Evolutionary conservation across 495 filamentous ascomycete genomes (phyloP).

Genomic region (Podospora fimiseda): DNA sequence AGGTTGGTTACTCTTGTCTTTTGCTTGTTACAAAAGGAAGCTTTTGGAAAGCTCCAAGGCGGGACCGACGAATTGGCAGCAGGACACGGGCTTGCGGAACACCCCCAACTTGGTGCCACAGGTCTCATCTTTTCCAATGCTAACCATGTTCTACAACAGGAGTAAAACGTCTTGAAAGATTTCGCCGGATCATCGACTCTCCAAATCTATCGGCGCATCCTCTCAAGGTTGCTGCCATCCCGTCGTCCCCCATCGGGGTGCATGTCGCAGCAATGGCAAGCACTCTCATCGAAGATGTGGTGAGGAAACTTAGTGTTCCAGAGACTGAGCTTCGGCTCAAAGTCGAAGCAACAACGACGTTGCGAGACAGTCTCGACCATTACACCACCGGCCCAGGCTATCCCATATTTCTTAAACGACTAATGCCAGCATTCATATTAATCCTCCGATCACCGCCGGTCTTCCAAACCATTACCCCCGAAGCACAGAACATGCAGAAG

Average conservation of each 20-base stretch:
- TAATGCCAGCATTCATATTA: constrained; percentile 84
- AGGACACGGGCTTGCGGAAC: too few relatives aligned
- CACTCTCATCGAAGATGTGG: constrained; percentile 46
- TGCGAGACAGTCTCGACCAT: constrained; percentile 79
- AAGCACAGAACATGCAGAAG: constrained; percentile 71
- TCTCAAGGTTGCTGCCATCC: constrained; percentile 6
- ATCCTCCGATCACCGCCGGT: constrained; percentile 83
- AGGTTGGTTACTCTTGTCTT: too few relatives aligned
- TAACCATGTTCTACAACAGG: not conserved
- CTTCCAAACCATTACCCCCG: constrained; percentile 78
- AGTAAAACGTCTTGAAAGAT: not conserved
- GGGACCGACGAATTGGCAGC: too few relatives aligned
- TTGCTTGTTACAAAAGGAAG: too few relatives aligned
- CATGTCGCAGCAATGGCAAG: constrained; percentile 44
- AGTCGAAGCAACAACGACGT: constrained; percentile 66
- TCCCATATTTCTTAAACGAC: constrained; percentile 67
- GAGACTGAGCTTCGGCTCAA: constrained; percentile 70
- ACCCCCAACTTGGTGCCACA: too few relatives aligned
- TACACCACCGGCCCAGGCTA: constrained; percentile 55
- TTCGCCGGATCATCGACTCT: not conserved
- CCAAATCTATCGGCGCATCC: not conserved
- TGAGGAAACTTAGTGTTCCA: constrained; percentile 45
- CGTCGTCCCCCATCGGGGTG: constrained; percentile 14
- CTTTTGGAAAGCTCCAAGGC: too few relatives aligned
- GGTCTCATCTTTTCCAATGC: too few relatives aligned